phyloP scores from a whole-genome alignment of 129 eudicot genomes.

The Mikania micrantha region DNA sequence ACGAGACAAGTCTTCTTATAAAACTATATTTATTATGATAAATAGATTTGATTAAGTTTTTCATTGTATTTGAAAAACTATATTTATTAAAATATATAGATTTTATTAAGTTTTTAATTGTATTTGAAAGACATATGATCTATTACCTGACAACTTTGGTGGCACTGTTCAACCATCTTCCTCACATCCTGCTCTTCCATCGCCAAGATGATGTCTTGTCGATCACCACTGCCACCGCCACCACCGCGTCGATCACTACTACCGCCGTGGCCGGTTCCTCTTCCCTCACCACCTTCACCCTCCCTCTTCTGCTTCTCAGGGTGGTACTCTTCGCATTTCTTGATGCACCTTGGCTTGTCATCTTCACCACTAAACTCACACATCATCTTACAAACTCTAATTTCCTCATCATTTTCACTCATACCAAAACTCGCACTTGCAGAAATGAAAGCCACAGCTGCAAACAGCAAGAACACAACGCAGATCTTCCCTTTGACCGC shows the following conservation, averaged over 20 bases:
- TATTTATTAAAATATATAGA: too few species aligned
- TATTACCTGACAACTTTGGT: slow-evolving; percentile 20
- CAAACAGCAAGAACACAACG: slow-evolving; percentile 18
- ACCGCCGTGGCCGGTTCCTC: background rate
- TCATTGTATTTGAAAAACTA: too few species aligned
- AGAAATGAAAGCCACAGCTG: slow-evolving; percentile 14
- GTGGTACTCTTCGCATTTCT: slow-evolving; percentile 23
- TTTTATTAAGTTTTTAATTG: too few species aligned
- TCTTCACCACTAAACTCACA: slow-evolving; percentile 22
- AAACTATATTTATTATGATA: too few species aligned
- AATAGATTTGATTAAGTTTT: too few species aligned
- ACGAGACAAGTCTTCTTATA: too few species aligned
- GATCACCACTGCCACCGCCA: background rate
- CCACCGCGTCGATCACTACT: background rate
- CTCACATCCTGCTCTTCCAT: slow-evolving; percentile 3
- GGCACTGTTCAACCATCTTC: slow-evolving; percentile 6
- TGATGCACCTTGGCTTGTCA: slow-evolving; percentile 13
- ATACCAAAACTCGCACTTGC: slow-evolving; percentile 11
- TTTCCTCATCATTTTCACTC: slow-evolving; percentile 33
- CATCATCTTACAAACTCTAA: slow-evolving; percentile 31
- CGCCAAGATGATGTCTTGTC: slow-evolving; percentile 19
- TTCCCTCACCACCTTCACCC: background rate
- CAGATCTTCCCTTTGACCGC: slow-evolving; percentile 22
- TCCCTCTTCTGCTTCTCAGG: slow-evolving; percentile 21
- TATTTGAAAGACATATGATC: too few species aligned